These are phyloP conservation scores for Candida nemodendra DNA, from an alignment of 805 yeast genomes.

Conservation along the genomic window DNA sequence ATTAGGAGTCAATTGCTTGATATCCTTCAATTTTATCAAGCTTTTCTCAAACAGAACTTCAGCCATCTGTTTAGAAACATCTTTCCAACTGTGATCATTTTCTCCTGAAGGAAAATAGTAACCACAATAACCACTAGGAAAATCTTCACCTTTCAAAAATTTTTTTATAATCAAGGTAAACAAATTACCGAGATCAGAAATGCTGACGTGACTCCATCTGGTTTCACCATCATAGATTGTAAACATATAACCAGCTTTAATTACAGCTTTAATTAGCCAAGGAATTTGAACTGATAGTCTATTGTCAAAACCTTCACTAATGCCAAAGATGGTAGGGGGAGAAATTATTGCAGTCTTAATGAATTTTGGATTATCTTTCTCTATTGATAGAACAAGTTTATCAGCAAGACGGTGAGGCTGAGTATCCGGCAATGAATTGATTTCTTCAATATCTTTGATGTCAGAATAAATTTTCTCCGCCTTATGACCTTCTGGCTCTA, in stretches of 20 bases:
- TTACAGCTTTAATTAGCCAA: constrained; percentile 19
- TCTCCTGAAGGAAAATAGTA: constrained; percentile 36
- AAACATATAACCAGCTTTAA: constrained; percentile 23
- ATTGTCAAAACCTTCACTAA: constrained; percentile 33
- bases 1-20: background rate
- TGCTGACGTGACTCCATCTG: constrained; percentile 38
- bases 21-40: background rate
- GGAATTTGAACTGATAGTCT: constrained; percentile 34
- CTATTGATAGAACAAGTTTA: constrained; percentile 28
- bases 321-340: constrained; percentile 38
- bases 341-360: constrained; percentile 32
- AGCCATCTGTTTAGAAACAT: constrained; percentile 3
- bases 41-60: background rate
- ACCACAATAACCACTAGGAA: constrained; percentile 34
- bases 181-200: constrained; percentile 34
- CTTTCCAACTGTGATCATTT: constrained; percentile 31
- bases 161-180: constrained; percentile 28
- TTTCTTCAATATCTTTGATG: constrained; percentile 33
- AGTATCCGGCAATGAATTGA: constrained; percentile 25
- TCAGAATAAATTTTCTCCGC: constrained; percentile 39
- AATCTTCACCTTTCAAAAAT: constrained; percentile 21
- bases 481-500: constrained; percentile 47
- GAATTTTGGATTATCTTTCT: constrained; percentile 29
- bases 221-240: constrained; percentile 33
- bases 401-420: constrained; percentile 38